Percentiles rank a stretch among this genome's conserved stretches.
phyloP scores from a whole-genome alignment of 805 yeast species.

The Spathaspora boniae region DNA sequence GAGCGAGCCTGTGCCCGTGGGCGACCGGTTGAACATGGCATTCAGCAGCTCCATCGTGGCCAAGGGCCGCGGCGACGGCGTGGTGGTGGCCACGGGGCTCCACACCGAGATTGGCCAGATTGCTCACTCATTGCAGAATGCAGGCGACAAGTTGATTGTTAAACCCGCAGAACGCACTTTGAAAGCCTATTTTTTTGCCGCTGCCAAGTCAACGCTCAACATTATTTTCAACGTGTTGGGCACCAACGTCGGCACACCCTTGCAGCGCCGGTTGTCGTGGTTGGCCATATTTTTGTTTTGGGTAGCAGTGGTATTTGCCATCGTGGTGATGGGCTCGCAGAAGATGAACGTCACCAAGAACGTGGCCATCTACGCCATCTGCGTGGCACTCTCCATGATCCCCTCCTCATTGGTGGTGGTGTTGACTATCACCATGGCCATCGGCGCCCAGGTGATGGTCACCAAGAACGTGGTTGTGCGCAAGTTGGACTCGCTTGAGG shows the following conservation, averaged over 20 bases:
- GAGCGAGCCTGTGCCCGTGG: constrained; percentile 49
- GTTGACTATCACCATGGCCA: constrained; percentile 82
- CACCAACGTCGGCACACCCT: constrained; percentile 74
- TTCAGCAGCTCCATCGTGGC: constrained; percentile 66
- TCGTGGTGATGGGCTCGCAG: constrained; percentile 84
- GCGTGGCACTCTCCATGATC: constrained; percentile 79
- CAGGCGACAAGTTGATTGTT: constrained; percentile 38
- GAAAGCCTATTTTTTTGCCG: constrained; percentile 45
- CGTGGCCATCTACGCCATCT: constrained; percentile 85
- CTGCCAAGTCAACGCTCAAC: constrained; percentile 47
- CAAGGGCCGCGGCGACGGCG: constrained; percentile 72
- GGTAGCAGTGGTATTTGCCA: constrained; percentile 81
- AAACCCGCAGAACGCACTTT: constrained; percentile 39
- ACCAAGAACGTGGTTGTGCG: constrained; percentile 67
- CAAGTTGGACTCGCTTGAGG: constrained; percentile 74
- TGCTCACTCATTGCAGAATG: constrained; percentile 53
- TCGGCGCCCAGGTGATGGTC: constrained; percentile 74
- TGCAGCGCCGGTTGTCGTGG: constrained; percentile 71
- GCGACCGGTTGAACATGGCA: constrained; percentile 72
- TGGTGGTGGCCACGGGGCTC: constrained; percentile 66
- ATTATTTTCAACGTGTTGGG: constrained; percentile 70
- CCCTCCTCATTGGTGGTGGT: constrained; percentile 80
- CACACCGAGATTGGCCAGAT: constrained; percentile 72
- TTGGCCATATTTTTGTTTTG: constrained; percentile 69
- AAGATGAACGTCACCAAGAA: constrained; percentile 68